Percentiles rank a stretch among this genome's conserved stretches.
These are phyloP conservation scores for Balamuthia mandrillaris DNA, from an alignment of 208 protist species.

Conservation along the genomic window DNA sequence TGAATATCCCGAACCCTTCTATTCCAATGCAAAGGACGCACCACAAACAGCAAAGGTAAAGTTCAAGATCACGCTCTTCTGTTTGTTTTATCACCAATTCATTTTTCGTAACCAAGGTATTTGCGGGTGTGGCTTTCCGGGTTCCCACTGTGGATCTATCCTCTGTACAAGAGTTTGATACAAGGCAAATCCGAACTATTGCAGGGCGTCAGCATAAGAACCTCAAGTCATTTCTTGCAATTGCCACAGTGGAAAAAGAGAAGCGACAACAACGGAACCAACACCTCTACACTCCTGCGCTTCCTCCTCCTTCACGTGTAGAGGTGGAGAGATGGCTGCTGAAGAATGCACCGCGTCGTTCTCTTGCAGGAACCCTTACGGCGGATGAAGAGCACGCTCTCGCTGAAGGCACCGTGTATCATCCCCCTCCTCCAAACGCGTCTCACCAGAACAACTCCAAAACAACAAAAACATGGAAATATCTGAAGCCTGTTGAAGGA, in stretches of 20 bases:
- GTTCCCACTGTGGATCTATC: not conserved
- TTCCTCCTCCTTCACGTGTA: not conserved
- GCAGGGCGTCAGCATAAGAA: not conserved
- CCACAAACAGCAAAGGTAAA: conserved; percentile 1
- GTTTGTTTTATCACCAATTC: not conserved
- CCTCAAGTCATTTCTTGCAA: not conserved
- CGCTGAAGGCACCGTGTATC: not conserved
- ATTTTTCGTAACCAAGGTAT: not conserved
- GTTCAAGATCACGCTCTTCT: not conserved
- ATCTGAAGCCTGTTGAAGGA: not conserved
- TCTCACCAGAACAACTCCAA: not conserved
- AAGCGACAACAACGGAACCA: not conserved
- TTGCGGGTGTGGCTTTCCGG: not conserved
- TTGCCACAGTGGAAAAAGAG: not conserved
- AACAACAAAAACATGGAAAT: not conserved
- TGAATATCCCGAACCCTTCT: conserved; percentile 20
- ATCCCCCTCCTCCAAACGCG: not conserved
- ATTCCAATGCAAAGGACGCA: conserved; percentile 23
- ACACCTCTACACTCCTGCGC: not conserved
- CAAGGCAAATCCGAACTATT: not conserved
- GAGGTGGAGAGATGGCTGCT: conserved; percentile 29
- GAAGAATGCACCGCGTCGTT: too few relatives aligned
- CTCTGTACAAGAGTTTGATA: conserved; percentile 3
- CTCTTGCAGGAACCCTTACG: not conserved
- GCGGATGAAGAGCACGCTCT: not conserved